Evolutionary conservation across 2,329 filamentous ascomycete genomes (phyloP).

Genomic region (Ceratocystis harringtonii): DNA sequence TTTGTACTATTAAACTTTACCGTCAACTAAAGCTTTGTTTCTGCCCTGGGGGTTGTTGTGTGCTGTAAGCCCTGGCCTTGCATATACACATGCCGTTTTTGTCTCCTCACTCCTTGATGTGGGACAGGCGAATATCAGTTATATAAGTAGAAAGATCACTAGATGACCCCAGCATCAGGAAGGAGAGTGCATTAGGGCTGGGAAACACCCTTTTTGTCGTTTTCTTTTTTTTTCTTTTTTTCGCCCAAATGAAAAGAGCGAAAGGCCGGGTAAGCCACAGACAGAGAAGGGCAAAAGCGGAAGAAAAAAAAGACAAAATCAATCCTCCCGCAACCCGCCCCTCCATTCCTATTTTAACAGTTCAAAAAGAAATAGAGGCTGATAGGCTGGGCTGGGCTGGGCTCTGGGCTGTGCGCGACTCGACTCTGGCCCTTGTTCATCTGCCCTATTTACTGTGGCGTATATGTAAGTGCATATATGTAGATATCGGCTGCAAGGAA

Average conservation of each 20-base stretch:
- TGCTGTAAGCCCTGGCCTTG: not conserved
- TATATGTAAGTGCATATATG: not conserved
- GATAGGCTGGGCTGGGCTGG: not conserved
- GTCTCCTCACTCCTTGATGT: not conserved
- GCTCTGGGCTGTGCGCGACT: not conserved
- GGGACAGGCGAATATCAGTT: not conserved
- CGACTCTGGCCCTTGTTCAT: not conserved
- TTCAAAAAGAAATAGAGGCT: not conserved
- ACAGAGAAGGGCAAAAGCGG: not conserved
- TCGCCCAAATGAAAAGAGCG: not conserved
- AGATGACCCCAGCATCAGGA: not conserved
- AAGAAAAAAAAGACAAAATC: not conserved
- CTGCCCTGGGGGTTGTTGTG: not conserved
- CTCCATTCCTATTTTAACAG: not conserved
- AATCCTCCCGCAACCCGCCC: slow-evolving; percentile 1
- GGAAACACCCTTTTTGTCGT: not conserved
- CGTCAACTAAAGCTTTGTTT: not conserved
- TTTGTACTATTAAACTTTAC: not conserved
- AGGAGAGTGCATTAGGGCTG: not conserved
- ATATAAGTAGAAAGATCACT: not conserved
- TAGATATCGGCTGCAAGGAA: not conserved
- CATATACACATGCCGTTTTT: not conserved
- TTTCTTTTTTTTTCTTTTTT: no score
- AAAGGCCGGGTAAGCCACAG: not conserved
- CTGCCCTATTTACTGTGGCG: not conserved